Evolutionary conservation across 75 land plant genomes (phyloP), one percentile per base, ranked within the genome.

Genomic region (Picea glauca): DNA sequence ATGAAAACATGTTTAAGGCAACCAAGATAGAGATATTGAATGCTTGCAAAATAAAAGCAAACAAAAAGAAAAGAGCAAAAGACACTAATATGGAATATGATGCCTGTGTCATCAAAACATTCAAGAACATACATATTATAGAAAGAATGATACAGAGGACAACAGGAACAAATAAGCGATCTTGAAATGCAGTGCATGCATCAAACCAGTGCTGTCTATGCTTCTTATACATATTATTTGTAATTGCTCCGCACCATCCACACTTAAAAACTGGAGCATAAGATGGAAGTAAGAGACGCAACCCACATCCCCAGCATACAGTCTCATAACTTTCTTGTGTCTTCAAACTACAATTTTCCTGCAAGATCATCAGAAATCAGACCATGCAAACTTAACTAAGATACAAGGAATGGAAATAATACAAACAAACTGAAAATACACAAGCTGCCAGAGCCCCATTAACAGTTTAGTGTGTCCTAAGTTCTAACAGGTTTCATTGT

Each of bases 191-290:
- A 72, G 79, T 84, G 88, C 93, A 87, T 30, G 70, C 13, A 61
- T 63, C 57, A 79, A 81, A 86, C 68, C 78, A 63, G 64, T 76
- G 58, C 21, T 58, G 50, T 38, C 80, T 88, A 63, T 70, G 76
- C 66, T 87, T 79, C 67, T 61, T 13, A 40, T 82, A 32, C 38
- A 80, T 90, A 73, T 83, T 78, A 32, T 85, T 82, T 61, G 99
- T 90, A 78, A 98, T 86, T 38, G 99, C 99, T 60, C 99, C 99
- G 87, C 99, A 98, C 91, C 95, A 98, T 58, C 94, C 96, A 83
- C 99, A 95, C 87, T 89, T 98, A 85, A 88, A 98, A 76, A 90
- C 72, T 35, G 91, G 91, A n/a, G 90, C 76, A 77, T 75, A 83
- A 0, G 83, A 84, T 70, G 88, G 80, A 65, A 90, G 87, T 60